phyloP scores from a whole-genome alignment of 306 rosid genomes.

The Pachyrhizus erosus region DNA sequence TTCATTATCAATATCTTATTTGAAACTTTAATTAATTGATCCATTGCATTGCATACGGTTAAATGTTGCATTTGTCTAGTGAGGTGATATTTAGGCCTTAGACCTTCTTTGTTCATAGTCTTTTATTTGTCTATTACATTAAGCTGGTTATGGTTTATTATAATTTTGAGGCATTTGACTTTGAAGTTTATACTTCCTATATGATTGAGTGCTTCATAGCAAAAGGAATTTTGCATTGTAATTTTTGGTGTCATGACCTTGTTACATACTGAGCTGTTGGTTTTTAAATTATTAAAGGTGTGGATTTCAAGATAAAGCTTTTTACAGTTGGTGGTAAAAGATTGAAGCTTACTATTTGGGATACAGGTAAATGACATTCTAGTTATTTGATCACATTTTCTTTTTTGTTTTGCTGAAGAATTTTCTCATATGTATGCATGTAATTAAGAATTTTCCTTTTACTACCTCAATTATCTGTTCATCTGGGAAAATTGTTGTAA shows the following conservation, averaged over 20 bases:
- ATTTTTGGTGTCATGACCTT: neutral
- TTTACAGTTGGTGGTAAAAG: slow-evolving; percentile 76
- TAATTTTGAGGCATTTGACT: slow-evolving; percentile 17
- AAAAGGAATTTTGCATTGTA: neutral
- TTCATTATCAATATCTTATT: neutral
- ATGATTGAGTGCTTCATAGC: slow-evolving; percentile 9
- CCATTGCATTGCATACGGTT: neutral
- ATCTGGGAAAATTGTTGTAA: neutral
- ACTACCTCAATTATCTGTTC: neutral
- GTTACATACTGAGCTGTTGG: slow-evolving; percentile 35
- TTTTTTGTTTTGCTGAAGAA: neutral
- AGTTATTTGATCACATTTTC: slow-evolving; percentile 5
- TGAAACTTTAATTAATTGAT: neutral
- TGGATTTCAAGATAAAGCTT: slow-evolving; percentile 92
- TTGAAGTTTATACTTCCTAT: slow-evolving; percentile 9
- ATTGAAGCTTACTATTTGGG: slow-evolving; percentile 98
- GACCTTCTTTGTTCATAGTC: neutral
- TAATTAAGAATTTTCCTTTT: neutral
- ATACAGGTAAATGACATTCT: slow-evolving; percentile 70
- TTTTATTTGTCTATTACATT: neutral
- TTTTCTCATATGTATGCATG: neutral
- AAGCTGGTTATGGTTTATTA: neutral
- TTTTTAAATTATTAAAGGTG: slow-evolving; percentile 64
- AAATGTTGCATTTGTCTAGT: neutral
- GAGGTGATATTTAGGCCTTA: neutral